These are phyloP conservation scores for Mycena kentingensis DNA, from an alignment of 768 basidiomycete genomes.

Conservation along the genomic window DNA sequence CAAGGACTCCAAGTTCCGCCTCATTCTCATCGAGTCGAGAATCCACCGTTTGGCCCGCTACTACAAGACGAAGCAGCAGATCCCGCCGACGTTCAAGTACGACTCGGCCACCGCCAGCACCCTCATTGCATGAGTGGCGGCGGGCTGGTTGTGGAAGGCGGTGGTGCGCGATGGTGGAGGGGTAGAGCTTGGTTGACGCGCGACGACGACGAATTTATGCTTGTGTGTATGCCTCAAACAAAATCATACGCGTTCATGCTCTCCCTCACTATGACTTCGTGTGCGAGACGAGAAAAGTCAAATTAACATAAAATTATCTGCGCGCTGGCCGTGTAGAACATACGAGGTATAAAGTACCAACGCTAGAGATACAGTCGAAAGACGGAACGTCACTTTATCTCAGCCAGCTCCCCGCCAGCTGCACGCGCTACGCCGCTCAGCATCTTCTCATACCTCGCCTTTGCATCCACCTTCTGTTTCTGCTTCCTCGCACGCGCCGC, in stretches of 20 bases:
- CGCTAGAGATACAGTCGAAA: slow-evolving; percentile 27
- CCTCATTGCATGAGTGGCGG: slow-evolving; percentile 65
- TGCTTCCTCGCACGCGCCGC: slow-evolving; percentile 22
- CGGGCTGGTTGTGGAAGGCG: not conserved
- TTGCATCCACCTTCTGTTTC: slow-evolving; percentile 28
- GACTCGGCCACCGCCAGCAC: slow-evolving; percentile 95
- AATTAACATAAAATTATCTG: slow-evolving; percentile 1
- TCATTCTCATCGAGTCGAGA: slow-evolving; percentile 98
- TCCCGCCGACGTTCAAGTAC: slow-evolving; percentile 98
- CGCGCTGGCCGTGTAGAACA: not conserved
- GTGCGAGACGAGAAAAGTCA: too few relatives aligned
- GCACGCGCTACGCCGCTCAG: slow-evolving; percentile 61
- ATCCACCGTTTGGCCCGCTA: slow-evolving; percentile 97
- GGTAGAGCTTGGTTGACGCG: slow-evolving; percentile 8
- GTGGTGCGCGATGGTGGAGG: not conserved
- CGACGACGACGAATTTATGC: slow-evolving; percentile 21
- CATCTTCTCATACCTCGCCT: slow-evolving; percentile 48
- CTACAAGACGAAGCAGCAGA: slow-evolving; percentile 98
- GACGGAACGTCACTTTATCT: slow-evolving; percentile 34
- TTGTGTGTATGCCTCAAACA: slow-evolving; percentile 22
- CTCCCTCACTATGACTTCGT: too few relatives aligned
- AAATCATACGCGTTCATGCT: slow-evolving; percentile 24
- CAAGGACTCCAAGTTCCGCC: slow-evolving; percentile 94
- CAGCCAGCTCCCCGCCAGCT: slow-evolving; percentile 58
- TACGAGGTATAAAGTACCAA: slow-evolving; percentile 11